Evolutionary conservation across 169 alveolate species (phyloP).

Genomic region (Eimeria falciformis): DNA sequence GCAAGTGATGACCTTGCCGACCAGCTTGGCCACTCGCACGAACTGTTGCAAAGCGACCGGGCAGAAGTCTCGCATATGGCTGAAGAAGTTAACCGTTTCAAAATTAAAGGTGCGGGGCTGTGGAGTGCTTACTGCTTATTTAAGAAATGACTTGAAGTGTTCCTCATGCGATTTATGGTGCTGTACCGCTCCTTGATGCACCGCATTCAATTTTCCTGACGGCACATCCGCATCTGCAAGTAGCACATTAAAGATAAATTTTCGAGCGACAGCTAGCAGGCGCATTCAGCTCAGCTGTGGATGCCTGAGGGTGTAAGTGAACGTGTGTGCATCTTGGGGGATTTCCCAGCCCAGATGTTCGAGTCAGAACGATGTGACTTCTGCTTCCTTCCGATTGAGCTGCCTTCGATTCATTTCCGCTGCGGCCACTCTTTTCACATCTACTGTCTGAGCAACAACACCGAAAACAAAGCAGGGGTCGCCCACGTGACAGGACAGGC

Average conservation of each 20-base stretch:
- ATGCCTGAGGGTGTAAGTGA: neutral
- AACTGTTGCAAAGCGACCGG: constrained; percentile 68
- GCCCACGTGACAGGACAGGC: constrained; percentile 22
- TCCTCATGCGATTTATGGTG: no score
- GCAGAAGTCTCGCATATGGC: constrained; percentile 69
- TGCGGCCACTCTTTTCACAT: constrained; percentile 78
- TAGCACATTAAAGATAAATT: no score
- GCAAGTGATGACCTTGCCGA: constrained; percentile 63
- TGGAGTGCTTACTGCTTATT: no score
- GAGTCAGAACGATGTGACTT: constrained; percentile 67
- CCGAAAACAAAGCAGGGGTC: constrained; percentile 32
- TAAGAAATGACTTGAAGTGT: no score
- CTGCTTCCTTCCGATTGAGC: constrained; percentile 74
- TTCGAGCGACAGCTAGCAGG: no score
- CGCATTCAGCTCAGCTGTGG: no score
- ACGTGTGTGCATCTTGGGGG: neutral
- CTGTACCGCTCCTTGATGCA: no score
- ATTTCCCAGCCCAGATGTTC: constrained; percentile 63
- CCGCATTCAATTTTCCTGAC: no score
- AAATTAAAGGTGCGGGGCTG: constrained; percentile 43
- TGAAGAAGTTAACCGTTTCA: constrained; percentile 51
- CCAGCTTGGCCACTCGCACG: constrained; percentile 50
- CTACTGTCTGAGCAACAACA: constrained; percentile 72
- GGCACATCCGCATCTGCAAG: no score
- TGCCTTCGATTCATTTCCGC: constrained; percentile 76